Evolutionary conservation across 2,329 filamentous ascomycete species (phyloP), one percentile per base, ranked within the genome.

Genomic region (Aspergillus thermomutatus): DNA sequence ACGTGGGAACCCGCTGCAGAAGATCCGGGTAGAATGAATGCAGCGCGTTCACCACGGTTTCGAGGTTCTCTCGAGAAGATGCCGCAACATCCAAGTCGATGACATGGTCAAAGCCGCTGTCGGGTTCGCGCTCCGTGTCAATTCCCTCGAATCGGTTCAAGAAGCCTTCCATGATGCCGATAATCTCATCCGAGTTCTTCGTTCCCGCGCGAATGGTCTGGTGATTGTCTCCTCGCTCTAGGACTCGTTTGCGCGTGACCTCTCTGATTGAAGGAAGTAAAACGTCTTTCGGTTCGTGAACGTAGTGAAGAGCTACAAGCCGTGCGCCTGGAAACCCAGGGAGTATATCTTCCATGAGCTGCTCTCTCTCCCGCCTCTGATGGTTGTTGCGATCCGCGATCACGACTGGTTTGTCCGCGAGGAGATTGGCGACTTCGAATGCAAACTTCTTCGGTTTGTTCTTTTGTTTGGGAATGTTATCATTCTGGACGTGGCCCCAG

Each of bases 351-450:
- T 83, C 84, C 61, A 97, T 87, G 10, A 99, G 81, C 75, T 99
- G 94, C 66, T 89, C 84, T 58, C 94, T 86, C 77, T 99, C 94
- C 50, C 91, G 90, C 63, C 82, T 87, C 73, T 92, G 87, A 50
- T 96, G 91, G 70, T 97, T 99, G 75, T 99, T 99, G 21, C 94
- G 85, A 74, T 99, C 94, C 2, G 94, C 92, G 67, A 96, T 86
- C 53, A 96, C 92, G 1, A 87, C 93, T 0, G 86, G 82, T 48
- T 86, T 79, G 0, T 82, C 78, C 23, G 83, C 77, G 31, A 97
- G 80, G 53, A 85, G 74, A 25, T 86, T 82, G 52, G 88, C 81
- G 41, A 95, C 81, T 37, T 85, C 84, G 51, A 86, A 82, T 0
- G 88, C 89, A 71, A 99, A 97, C 53, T 85, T 83, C 60, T 88